These are phyloP conservation scores for Leishmania gerbilli DNA, from an alignment of 208 protist species.

Conservation along the genomic window DNA sequence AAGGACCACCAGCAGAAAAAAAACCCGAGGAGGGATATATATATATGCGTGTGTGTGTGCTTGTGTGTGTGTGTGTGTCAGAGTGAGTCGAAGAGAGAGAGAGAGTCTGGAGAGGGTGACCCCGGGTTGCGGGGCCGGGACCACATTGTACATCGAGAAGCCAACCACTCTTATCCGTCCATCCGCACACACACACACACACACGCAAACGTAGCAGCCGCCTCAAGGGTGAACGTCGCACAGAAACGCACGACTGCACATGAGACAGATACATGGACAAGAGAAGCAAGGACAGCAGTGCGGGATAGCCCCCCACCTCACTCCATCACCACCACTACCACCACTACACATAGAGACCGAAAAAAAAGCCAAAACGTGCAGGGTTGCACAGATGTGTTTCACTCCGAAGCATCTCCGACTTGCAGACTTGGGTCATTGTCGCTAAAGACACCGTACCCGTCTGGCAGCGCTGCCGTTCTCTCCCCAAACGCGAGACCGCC, in stretches of 20 bases:
- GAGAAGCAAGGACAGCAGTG: background rate
- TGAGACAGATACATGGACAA: background rate
- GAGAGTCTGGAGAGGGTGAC: background rate
- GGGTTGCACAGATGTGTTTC: background rate
- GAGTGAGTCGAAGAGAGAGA: background rate
- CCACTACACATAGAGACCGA: background rate
- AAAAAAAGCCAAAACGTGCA: no score
- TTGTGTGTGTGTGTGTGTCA: background rate
- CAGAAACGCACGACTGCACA: background rate
- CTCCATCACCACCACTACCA: background rate
- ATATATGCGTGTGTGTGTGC: no score
- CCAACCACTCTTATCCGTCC: background rate
- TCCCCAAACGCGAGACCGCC: slow-evolving; percentile 2
- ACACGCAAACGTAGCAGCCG: background rate
- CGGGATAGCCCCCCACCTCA: background rate
- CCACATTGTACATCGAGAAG: background rate
- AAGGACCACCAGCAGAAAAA: background rate
- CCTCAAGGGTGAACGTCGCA: background rate
- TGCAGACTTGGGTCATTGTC: slow-evolving; percentile 72
- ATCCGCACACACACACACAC: no score
- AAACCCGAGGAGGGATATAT: background rate
- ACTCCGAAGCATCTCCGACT: background rate
- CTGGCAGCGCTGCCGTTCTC: slow-evolving; percentile 37
- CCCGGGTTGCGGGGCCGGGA: background rate
- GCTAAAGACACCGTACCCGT: slow-evolving; percentile 54